A percentile compares a stretch with the other conserved stretches of the same genome.
phyloP scores from a whole-genome alignment of 2,329 filamentous ascomycete species.

The Monosporascus sp. region DNA sequence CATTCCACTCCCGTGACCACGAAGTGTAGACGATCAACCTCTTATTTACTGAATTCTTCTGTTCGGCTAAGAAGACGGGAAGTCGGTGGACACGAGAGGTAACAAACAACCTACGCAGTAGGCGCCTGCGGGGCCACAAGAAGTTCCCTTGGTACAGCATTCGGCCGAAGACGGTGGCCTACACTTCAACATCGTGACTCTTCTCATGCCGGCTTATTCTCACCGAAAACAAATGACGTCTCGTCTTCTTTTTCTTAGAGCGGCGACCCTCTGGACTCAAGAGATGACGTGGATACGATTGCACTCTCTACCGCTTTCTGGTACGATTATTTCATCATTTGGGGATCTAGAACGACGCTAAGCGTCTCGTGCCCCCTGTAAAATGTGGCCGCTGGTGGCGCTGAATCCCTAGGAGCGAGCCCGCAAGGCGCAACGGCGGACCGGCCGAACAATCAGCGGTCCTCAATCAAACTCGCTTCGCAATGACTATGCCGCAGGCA shows the following conservation, averaged over 20 bases:
- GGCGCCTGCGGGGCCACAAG: neutral
- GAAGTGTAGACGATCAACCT: neutral
- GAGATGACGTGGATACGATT: neutral
- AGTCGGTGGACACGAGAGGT: neutral
- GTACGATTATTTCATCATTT: neutral
- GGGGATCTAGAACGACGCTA: neutral
- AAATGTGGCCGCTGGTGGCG: neutral
- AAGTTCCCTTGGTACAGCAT: too few species aligned
- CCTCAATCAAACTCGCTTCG: too few species aligned
- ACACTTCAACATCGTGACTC: too few species aligned
- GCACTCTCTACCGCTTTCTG: neutral
- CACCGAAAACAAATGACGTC: neutral
- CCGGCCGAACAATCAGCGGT: too few species aligned
- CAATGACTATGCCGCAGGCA: too few species aligned
- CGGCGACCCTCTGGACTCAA: neutral
- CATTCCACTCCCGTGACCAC: neutral
- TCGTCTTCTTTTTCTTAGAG: neutral
- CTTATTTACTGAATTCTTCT: neutral
- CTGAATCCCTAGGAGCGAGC: neutral
- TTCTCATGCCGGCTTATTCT: neutral
- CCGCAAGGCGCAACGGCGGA: too few species aligned
- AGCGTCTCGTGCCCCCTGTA: neutral
- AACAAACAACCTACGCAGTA: neutral
- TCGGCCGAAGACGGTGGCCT: too few species aligned
- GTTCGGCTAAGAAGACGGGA: neutral